phyloP scores from a whole-genome alignment of 371 early-diverging fungal genomes.

The Pancytospora epiphaga region DNA sequence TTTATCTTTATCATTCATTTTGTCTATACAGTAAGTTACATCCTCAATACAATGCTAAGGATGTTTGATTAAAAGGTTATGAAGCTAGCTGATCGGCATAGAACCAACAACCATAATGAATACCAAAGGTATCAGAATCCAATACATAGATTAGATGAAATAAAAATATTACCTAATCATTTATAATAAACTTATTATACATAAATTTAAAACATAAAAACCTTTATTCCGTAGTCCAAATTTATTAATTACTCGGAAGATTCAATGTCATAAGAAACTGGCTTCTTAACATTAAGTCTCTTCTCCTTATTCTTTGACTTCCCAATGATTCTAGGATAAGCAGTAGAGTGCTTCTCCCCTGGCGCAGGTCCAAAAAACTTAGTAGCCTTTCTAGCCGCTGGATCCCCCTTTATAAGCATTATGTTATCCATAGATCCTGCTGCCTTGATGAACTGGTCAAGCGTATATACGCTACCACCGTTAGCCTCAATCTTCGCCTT shows the following conservation, averaged over 20 bases:
- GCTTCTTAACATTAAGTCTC: conserved; percentile 41
- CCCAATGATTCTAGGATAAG: conserved; percentile 54
- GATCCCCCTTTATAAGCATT: conserved; percentile 47
- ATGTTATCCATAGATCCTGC: conserved; percentile 48
- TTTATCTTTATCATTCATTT: no score
- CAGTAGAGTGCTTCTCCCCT: conserved; percentile 55
- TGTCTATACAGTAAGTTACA: no score
- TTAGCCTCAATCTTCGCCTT: conserved; percentile 54
- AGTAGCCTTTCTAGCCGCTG: conserved; percentile 48
- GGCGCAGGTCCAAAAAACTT: conserved; percentile 60
- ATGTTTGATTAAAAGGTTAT: no score
- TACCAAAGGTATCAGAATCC: no score
- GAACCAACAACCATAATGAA: no score
- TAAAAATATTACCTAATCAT: no score
- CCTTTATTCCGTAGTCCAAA: no score
- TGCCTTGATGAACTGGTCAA: conserved; percentile 59
- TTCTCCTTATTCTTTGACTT: conserved; percentile 52
- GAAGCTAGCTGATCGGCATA: no score
- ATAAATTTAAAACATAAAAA: no score
- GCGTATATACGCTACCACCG: conserved; percentile 57
- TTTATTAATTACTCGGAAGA: background rate
- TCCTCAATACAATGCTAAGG: no score
- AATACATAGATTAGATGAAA: no score
- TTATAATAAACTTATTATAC: no score
- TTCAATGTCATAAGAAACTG: conserved; percentile 17